These are phyloP conservation scores for Colletotrichum sp. DNA, from an alignment of 2,329 filamentous ascomycete species.

Conservation along the genomic window DNA sequence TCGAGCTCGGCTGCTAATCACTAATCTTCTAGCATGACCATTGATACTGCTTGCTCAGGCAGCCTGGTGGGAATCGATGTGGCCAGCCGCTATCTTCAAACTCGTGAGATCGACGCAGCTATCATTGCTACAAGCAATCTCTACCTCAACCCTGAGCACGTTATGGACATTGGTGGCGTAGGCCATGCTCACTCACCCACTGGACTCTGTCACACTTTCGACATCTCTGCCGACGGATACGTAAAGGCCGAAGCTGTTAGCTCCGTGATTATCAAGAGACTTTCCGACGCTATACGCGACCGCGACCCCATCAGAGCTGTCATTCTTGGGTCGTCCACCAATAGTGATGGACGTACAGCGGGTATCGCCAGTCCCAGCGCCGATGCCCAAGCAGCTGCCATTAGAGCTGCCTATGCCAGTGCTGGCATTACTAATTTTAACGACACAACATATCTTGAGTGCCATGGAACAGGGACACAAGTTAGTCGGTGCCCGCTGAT, in stretches of 20 bases:
- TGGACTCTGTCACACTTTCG: conserved; percentile 8
- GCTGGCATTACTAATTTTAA: conserved; percentile 26
- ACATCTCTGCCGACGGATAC: conserved; percentile 46
- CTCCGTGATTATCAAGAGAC: conserved; percentile 44
- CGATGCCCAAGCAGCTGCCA: conserved; percentile 31
- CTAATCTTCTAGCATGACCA: conserved; percentile 45
- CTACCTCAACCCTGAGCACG: conserved; percentile 32
- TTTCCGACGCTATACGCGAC: conserved; percentile 45
- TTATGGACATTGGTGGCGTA: conserved; percentile 16
- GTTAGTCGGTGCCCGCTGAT: not conserved
- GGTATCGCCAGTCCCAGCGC: conserved; percentile 38
- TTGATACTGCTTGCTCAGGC: conserved; percentile 62
- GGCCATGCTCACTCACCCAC: not conserved
- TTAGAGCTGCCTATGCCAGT: conserved; percentile 30
- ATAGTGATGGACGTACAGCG: conserved; percentile 35
- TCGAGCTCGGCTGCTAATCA: not conserved
- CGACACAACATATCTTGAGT: conserved; percentile 37
- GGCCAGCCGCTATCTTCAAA: conserved; percentile 37
- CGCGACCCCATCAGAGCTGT: conserved; percentile 40
- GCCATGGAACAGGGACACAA: conserved; percentile 43
- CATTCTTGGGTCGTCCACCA: conserved; percentile 32
- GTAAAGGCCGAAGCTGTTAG: conserved; percentile 49
- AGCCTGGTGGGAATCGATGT: conserved; percentile 21
- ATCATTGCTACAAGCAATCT: conserved; percentile 36
- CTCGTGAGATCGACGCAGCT: conserved; percentile 27